Evolutionary conservation across 2,329 filamentous ascomycete species (phyloP).

Genomic region (Microsporum audouinii): DNA sequence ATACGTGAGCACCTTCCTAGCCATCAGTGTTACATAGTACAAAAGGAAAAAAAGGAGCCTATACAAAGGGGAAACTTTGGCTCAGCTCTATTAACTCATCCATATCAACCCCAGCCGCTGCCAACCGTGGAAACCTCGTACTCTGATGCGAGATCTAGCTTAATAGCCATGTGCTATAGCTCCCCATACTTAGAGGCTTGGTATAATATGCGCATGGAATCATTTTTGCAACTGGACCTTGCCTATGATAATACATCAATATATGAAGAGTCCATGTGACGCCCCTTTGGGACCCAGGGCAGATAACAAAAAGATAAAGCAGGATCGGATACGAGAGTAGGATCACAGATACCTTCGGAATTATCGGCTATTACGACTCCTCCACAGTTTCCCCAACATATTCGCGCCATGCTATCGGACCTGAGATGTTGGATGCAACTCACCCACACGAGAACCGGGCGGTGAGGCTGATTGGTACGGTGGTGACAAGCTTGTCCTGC

Average conservation of each 20-base stretch:
- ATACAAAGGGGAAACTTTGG: background rate
- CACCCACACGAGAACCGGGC: background rate
- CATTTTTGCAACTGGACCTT: background rate
- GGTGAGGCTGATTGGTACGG: slow-evolving; percentile 1
- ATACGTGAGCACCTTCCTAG: background rate
- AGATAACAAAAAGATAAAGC: background rate
- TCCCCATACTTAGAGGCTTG: background rate
- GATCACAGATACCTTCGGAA: background rate
- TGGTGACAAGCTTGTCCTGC: background rate
- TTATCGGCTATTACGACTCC: background rate
- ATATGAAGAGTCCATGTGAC: slow-evolving; percentile 2
- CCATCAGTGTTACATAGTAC: background rate
- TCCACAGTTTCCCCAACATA: background rate
- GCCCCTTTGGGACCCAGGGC: background rate
- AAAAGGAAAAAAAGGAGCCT: background rate
- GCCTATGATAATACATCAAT: background rate
- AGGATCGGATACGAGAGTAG: slow-evolving; percentile 2
- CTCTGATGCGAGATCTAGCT: background rate
- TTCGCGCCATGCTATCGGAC: background rate
- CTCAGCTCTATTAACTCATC: background rate
- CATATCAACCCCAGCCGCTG: background rate
- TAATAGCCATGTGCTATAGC: slow-evolving; percentile 1
- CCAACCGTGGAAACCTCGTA: slow-evolving; percentile 1
- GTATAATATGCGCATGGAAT: background rate
- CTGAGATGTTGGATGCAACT: background rate